Evolutionary conservation across 768 basidiomycete genomes (phyloP).

Genomic region (Macrocybe gigantea): DNA sequence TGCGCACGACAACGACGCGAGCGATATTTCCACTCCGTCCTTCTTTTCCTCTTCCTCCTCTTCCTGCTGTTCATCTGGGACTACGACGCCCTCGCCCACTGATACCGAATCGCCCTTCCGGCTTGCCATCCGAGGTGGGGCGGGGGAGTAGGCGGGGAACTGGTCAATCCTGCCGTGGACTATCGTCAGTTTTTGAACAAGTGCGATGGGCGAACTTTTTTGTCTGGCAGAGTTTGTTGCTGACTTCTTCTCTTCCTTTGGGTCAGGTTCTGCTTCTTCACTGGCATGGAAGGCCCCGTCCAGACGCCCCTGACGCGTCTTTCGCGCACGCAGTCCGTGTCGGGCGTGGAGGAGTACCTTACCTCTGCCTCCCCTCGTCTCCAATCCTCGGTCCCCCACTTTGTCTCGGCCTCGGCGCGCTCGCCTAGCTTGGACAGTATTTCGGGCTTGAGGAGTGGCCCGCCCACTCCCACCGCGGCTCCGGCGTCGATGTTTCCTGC

Average conservation of each 20-base stretch:
- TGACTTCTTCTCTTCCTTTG: slow-evolving; percentile 6
- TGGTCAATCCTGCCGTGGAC: slow-evolving; percentile 28
- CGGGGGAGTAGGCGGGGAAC: slow-evolving; percentile 9
- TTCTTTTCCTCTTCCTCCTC: slow-evolving; percentile 1
- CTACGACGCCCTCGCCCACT: slow-evolving; percentile 8
- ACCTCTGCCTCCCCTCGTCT: slow-evolving; percentile 26
- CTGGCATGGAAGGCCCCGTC: slow-evolving; percentile 39
- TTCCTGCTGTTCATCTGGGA: slow-evolving; percentile 5
- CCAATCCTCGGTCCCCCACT: slow-evolving; percentile 13
- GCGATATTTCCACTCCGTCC: slow-evolving; percentile 1
- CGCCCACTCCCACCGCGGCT: slow-evolving; percentile 9
- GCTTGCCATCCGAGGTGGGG: too few relatives aligned
- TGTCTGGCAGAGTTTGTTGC: neutral
- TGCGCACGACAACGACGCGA: neutral
- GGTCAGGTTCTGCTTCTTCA: slow-evolving; percentile 76
- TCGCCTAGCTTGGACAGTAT: slow-evolving; percentile 18
- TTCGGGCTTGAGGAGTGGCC: slow-evolving; percentile 1
- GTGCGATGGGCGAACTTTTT: slow-evolving; percentile 28
- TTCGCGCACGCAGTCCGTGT: slow-evolving; percentile 40
- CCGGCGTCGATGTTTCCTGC: slow-evolving; percentile 1
- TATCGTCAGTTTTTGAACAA: slow-evolving; percentile 62
- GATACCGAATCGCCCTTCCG: neutral
- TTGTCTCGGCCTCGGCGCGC: slow-evolving; percentile 13
- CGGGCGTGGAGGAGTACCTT: slow-evolving; percentile 49
- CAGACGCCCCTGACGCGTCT: slow-evolving; percentile 10